Conservation (phyloP, 257 asterid species). For the Solanum tacnaense region DNA sequence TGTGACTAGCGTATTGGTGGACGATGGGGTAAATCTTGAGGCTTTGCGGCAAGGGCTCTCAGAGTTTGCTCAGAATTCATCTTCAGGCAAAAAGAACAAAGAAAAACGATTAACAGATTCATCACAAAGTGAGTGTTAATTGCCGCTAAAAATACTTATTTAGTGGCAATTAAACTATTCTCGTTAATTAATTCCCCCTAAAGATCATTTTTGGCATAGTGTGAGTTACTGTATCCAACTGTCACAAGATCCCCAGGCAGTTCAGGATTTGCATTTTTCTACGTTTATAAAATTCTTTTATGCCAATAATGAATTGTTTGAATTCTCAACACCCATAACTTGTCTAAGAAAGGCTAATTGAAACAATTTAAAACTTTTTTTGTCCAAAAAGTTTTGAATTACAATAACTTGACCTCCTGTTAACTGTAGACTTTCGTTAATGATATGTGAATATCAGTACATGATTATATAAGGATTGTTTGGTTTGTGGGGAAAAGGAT, state of each 20-base stretch:
- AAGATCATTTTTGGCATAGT: too few species aligned
- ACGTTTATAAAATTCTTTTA: not conserved
- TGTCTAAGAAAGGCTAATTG: not conserved
- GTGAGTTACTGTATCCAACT: not conserved
- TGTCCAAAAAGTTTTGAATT: too few species aligned
- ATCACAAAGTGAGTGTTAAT: not conserved
- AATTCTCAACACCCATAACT: not conserved
- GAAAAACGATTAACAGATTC: constrained; percentile 27
- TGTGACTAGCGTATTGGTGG: constrained; percentile 55
- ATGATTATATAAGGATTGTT: not conserved
- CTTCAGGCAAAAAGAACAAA: constrained; percentile 28
- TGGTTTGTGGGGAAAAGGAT: not conserved
- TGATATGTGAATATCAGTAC: not conserved
- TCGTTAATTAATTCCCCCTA: too few species aligned
- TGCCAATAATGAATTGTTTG: not conserved
- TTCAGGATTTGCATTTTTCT: too few species aligned
- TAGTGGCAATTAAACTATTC: not conserved
- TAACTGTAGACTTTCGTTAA: not conserved
- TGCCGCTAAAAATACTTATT: not conserved
- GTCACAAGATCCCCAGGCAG: not conserved
- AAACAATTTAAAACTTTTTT: not conserved
- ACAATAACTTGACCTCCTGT: too few species aligned
- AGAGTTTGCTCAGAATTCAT: constrained; percentile 30
- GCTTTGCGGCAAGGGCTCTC: constrained; percentile 62
- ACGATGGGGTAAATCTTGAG: constrained; percentile 51